Evolutionary conservation across 2,329 filamentous ascomycete species (phyloP).

Genomic region (Bipolaris zeicola): DNA sequence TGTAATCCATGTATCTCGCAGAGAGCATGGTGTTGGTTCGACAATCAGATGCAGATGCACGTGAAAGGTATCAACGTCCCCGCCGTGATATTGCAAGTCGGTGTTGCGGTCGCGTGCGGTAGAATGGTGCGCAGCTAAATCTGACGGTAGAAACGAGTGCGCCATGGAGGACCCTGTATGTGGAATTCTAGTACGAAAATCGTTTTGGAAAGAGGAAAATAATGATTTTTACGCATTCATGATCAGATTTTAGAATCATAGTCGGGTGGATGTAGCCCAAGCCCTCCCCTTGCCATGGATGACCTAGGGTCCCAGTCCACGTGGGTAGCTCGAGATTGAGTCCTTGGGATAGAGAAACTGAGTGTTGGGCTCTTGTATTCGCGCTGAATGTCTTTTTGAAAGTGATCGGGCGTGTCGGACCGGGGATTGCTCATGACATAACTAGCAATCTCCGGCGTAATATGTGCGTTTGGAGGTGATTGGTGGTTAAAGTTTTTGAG

Average conservation of each 20-base stretch:
- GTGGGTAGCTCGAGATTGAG: slow-evolving; percentile 38
- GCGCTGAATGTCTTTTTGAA: slow-evolving; percentile 45
- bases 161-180: not conserved
- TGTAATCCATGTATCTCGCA: not conserved
- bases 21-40: not conserved
- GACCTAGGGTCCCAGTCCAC: slow-evolving; percentile 47
- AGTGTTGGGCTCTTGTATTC: slow-evolving; percentile 47
- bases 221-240: slow-evolving; percentile 4
- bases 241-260: slow-evolving; percentile 40
- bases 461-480: slow-evolving; percentile 35
- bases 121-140: slow-evolving; percentile 11
- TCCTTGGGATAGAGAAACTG: slow-evolving; percentile 52
- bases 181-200: slow-evolving; percentile 2
- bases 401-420: slow-evolving; percentile 44
- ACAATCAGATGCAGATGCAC: slow-evolving; percentile 6
- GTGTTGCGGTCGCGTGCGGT: not conserved
- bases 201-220: slow-evolving; percentile 6
- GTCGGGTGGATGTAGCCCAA: slow-evolving; percentile 47
- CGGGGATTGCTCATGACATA: slow-evolving; percentile 26
- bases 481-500: slow-evolving; percentile 42
- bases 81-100: not conserved
- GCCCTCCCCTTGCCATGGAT: slow-evolving; percentile 48
- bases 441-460: slow-evolving; percentile 31
- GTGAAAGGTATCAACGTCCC: not conserved
- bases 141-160: slow-evolving; percentile 1